Evolutionary conservation across 805 yeast genomes (phyloP).

Genomic region (Yamadazyma takamatsuzukensis): DNA sequence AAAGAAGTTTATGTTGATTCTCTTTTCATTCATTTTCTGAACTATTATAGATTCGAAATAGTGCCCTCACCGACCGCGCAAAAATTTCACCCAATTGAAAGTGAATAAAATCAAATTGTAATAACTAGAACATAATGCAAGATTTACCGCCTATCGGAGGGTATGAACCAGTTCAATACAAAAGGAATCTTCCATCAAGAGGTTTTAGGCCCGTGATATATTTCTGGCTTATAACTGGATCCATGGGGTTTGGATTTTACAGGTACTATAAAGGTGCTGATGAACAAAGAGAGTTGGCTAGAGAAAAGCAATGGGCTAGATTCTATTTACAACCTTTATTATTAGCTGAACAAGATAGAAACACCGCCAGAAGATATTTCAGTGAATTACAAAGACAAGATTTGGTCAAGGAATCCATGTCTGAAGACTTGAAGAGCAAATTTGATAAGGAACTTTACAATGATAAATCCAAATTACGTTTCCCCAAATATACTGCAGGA

Average conservation of each 20-base stretch:
- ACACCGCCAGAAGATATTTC: slow-evolving; percentile 63
- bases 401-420: slow-evolving; percentile 40
- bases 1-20: slow-evolving; percentile 51
- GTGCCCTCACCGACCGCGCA: slow-evolving; percentile 1
- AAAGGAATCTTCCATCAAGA: slow-evolving; percentile 77
- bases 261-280: slow-evolving; percentile 61
- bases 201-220: slow-evolving; percentile 79
- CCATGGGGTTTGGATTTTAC: slow-evolving; percentile 73
- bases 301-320: slow-evolving; percentile 79
- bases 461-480: slow-evolving; percentile 42
- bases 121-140: slow-evolving; percentile 40
- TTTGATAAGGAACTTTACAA: slow-evolving; percentile 42
- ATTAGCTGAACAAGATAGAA: slow-evolving; percentile 81
- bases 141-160: slow-evolving; percentile 88
- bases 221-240: slow-evolving; percentile 58
- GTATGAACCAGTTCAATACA: slow-evolving; percentile 85
- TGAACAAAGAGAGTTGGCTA: slow-evolving; percentile 68
- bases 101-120: slow-evolving; percentile 8
- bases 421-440: slow-evolving; percentile 34
- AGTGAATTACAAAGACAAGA: slow-evolving; percentile 69
- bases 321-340: slow-evolving; percentile 68
- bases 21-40: slow-evolving; percentile 55
- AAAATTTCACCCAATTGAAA: slow-evolving; percentile 15
- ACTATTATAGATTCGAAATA: slow-evolving; percentile 31
- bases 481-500: slow-evolving; percentile 42